Percentiles rank a stretch among this genome's conserved stretches.
These are phyloP conservation scores for Naegleria gruberi DNA, from an alignment of 208 protist genomes.

Conservation along the genomic window DNA sequence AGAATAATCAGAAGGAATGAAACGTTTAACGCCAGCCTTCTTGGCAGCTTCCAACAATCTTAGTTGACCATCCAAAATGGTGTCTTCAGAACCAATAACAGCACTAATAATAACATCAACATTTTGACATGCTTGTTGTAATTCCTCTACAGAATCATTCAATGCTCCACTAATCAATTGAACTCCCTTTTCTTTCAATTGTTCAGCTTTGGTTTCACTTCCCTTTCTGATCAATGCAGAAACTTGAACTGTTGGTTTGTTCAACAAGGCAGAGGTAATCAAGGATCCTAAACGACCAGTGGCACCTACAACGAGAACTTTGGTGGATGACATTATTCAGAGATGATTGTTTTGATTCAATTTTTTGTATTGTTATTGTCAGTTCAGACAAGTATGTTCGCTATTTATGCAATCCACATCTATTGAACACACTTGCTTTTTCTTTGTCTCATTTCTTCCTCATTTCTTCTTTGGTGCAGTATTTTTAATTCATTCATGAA, in stretches of 20 bases:
- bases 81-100: not conserved
- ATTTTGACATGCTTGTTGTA: not conserved
- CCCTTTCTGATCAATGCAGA: not conserved
- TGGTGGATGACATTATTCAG: too few species aligned
- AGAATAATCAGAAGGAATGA: not conserved
- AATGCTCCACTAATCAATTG: not conserved
- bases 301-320: not conserved
- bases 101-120: not conserved
- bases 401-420: too few species aligned
- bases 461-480: too few species aligned
- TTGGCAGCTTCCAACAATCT: not conserved
- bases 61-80: not conserved
- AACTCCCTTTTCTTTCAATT: not conserved
- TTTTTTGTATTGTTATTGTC: too few species aligned
- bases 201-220: not conserved
- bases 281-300: not conserved
- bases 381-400: too few species aligned
- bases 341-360: too few species aligned
- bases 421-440: too few species aligned
- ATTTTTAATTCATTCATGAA: too few species aligned
- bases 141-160: not conserved
- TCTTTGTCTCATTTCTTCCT: too few species aligned
- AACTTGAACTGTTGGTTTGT: not conserved
- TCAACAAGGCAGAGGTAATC: not conserved
- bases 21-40: not conserved